phyloP scores from a whole-genome alignment of 352 stramenopile genomes.

The Phytophthora nicotianae region DNA sequence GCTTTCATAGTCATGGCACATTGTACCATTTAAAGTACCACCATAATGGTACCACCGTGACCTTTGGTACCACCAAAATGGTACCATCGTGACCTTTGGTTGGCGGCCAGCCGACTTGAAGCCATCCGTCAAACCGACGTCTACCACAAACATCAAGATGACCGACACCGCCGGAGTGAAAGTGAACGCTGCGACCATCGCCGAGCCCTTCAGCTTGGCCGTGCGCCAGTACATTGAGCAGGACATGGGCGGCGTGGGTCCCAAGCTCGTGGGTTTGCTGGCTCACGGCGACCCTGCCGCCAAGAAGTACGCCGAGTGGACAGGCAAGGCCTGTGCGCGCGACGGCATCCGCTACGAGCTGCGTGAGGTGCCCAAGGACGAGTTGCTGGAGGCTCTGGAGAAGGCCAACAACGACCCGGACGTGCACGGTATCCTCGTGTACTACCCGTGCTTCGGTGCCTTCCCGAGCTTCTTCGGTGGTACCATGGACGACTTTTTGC shows the following conservation, averaged over 20 bases:
- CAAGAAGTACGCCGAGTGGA: conserved; percentile 98
- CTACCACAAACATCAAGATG: conserved; percentile 13
- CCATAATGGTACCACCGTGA: too few relatives aligned
- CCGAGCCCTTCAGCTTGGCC: conserved; percentile 85
- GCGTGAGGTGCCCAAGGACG: conserved; percentile 92
- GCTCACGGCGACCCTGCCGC: conserved; percentile 95
- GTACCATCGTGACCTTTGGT: conserved; percentile 18
- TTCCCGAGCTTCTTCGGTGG: conserved; percentile 96
- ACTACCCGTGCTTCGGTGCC: conserved; percentile 98
- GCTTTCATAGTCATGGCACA: too few relatives aligned
- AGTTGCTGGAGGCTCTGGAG: conserved; percentile 93
- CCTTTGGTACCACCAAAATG: conserved; percentile 1
- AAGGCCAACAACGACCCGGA: conserved; percentile 93
- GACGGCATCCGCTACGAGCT: conserved; percentile 98
- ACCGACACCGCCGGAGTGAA: conserved; percentile 49
- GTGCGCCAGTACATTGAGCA: conserved; percentile 84
- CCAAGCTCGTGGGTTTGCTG: conserved; percentile 92
- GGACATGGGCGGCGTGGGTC: conserved; percentile 77
- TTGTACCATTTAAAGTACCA: too few relatives aligned
- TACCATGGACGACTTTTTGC: conserved; percentile 97
- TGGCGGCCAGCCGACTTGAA: conserved; percentile 8
- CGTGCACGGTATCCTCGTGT: conserved; percentile 98
- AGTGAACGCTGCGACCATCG: conserved; percentile 82
- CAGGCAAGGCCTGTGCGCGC: conserved; percentile 91
- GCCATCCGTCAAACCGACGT: conserved; percentile 7